Conservation (phyloP, 2,329 filamentous ascomycete species). For the Aspergillus floridensis region DNA sequence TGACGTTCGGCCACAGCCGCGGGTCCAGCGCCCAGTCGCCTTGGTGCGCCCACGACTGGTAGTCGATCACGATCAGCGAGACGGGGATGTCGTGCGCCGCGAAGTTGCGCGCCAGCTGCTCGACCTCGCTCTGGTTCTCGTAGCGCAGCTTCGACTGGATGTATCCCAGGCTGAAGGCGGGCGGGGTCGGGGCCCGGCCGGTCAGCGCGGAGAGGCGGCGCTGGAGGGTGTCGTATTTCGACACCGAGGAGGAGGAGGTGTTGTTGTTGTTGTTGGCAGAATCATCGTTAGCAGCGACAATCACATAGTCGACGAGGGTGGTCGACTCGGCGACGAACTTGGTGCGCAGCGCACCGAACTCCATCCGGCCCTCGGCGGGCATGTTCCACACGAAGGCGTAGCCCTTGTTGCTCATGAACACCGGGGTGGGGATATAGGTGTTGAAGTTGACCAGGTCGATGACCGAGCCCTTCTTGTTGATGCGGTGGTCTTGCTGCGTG, state of each 20-base stretch:
- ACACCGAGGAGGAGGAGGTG: too few species aligned
- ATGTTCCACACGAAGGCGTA: constrained; percentile 67
- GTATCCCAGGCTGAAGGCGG: constrained; percentile 62
- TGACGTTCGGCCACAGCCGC: constrained; percentile 61
- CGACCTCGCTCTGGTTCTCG: constrained; percentile 60
- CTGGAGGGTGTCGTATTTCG: constrained; percentile 52
- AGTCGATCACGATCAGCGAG: constrained; percentile 63
- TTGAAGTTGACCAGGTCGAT: constrained; percentile 64
- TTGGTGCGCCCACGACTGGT: constrained; percentile 63
- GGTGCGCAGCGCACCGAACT: constrained; percentile 58
- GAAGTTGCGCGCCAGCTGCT: constrained; percentile 57
- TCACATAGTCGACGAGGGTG: constrained; percentile 58
- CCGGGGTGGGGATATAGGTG: constrained; percentile 61
- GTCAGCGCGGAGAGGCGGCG: constrained; percentile 54
- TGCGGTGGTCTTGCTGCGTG: constrained; percentile 60
- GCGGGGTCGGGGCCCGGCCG: constrained; percentile 60
- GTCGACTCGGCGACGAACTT: constrained; percentile 58
- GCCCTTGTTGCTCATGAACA: constrained; percentile 56
- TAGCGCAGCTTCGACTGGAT: constrained; percentile 66
- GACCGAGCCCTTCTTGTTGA: constrained; percentile 60
- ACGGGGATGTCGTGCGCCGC: constrained; percentile 54
- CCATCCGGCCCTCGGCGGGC: constrained; percentile 56
- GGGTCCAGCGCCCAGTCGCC: constrained; percentile 65
- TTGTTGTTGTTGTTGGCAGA: not conserved
- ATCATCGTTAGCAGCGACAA: constrained; percentile 50